phyloP scores from a whole-genome alignment of 1,139 yeast species.

The Diutina sp. region DNA sequence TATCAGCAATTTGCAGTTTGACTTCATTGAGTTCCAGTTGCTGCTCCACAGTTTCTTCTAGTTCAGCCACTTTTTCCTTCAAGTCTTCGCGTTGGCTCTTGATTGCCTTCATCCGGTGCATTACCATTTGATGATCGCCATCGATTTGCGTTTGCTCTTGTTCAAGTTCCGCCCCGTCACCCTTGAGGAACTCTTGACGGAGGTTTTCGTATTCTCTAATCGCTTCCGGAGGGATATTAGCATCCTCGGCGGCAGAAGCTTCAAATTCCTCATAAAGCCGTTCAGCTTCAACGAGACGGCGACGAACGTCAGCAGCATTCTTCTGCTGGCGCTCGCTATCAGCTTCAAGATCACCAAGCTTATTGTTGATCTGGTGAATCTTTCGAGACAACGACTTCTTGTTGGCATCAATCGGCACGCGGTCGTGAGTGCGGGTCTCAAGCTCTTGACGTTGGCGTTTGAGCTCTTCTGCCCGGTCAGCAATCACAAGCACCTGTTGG shows the following conservation, averaged over 20 bases:
- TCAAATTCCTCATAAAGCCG: constrained; percentile 31
- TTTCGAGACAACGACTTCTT: not conserved
- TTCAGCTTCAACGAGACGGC: constrained; percentile 36
- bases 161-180: constrained; percentile 48
- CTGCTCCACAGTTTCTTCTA: not conserved
- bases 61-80: not conserved
- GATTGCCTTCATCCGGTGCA: constrained; percentile 24
- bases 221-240: constrained; percentile 35
- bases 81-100: constrained; percentile 18
- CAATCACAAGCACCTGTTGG: constrained; percentile 27
- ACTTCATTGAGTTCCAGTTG: not conserved
- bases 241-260: constrained; percentile 16
- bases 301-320: constrained; percentile 13
- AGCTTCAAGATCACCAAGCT: not conserved
- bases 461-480: constrained; percentile 27
- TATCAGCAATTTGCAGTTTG: not conserved
- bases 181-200: constrained; percentile 42
- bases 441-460: constrained; percentile 15
- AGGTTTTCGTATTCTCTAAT: constrained; percentile 47
- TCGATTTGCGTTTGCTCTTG: constrained; percentile 30
- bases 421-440: not conserved
- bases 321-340: not conserved
- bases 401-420: not conserved
- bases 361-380: not conserved
- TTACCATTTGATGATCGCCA: constrained; percentile 33